Conservation (phyloP, 768 basidiomycete species). For the Psilocybe subaeruginosa region DNA sequence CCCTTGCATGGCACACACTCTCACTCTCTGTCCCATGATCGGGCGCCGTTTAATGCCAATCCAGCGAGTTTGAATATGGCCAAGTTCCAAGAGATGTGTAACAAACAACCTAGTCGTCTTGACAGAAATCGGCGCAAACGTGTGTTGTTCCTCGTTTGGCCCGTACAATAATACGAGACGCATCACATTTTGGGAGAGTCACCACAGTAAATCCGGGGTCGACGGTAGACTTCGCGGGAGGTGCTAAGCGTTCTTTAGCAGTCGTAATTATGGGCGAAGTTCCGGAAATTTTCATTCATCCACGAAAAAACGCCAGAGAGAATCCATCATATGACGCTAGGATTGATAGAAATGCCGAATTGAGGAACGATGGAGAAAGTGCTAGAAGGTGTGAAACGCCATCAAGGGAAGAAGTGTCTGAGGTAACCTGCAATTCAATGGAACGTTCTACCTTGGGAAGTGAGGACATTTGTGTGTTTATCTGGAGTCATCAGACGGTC, state of each 20-base stretch:
- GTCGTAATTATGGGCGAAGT: neutral
- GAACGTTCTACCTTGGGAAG: neutral
- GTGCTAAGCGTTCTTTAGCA: too few species aligned
- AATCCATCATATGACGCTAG: constrained; percentile 25
- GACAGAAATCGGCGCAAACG: too few species aligned
- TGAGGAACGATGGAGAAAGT: constrained; percentile 2
- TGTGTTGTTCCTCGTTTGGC: neutral
- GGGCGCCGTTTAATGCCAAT: neutral
- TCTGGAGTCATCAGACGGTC: neutral
- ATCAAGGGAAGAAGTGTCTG: constrained; percentile 6
- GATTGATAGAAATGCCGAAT: constrained; percentile 16
- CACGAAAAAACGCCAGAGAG: neutral
- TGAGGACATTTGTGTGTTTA: neutral
- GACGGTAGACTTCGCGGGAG: neutral
- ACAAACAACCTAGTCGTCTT: neutral
- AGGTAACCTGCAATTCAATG: neutral
- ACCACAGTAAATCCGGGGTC: neutral
- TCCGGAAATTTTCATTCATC: neutral
- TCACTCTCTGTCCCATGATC: neutral
- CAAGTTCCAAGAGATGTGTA: neutral
- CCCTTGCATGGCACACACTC: neutral
- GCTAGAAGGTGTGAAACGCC: constrained; percentile 1
- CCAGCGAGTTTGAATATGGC: neutral
- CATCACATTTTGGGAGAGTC: too few species aligned
- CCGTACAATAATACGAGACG: too few species aligned